Percentiles rank a stretch among this genome's conserved stretches.
These are phyloP conservation scores for Tetracladium setigerum DNA, from an alignment of 495 filamentous ascomycete species.

Conservation along the genomic window DNA sequence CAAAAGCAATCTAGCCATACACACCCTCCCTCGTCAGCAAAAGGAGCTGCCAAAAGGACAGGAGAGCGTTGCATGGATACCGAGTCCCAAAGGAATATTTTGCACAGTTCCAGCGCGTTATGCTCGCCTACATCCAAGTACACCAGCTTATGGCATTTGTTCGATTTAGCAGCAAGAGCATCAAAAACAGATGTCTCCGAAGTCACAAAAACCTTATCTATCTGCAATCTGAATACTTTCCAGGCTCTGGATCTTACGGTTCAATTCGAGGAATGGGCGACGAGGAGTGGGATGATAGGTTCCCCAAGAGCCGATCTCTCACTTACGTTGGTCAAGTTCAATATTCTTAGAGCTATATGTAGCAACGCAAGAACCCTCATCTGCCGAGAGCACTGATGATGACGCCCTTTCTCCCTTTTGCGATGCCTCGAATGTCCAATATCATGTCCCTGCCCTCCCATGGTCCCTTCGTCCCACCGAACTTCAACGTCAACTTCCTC, in stretches of 20 bases:
- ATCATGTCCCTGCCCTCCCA: neutral
- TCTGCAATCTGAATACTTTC: neutral
- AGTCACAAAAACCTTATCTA: neutral
- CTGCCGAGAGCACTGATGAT: constrained; percentile 1
- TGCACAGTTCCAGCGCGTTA: neutral
- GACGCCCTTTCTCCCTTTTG: constrained; percentile 10
- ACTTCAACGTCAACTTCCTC: constrained; percentile 13
- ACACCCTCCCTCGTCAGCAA: neutral
- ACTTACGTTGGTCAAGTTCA: constrained; percentile 15
- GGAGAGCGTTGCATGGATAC: too few relatives aligned
- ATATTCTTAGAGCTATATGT: constrained; percentile 13
- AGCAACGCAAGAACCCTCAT: constrained; percentile 2
- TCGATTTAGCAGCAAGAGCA: neutral
- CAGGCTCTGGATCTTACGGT: neutral
- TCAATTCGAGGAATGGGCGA: constrained; percentile 12
- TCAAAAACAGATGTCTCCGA: neutral
- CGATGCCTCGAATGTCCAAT: neutral
- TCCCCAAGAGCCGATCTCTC: constrained; percentile 7
- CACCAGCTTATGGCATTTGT: neutral
- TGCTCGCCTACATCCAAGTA: neutral
- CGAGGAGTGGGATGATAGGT: neutral
- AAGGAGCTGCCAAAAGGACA: too few relatives aligned
- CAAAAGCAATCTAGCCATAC: neutral
- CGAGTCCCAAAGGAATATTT: neutral
- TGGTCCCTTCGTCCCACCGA: constrained; percentile 12